phyloP scores from a whole-genome alignment of 176 grass and related monocot species.

The Aegilops longissima region DNA sequence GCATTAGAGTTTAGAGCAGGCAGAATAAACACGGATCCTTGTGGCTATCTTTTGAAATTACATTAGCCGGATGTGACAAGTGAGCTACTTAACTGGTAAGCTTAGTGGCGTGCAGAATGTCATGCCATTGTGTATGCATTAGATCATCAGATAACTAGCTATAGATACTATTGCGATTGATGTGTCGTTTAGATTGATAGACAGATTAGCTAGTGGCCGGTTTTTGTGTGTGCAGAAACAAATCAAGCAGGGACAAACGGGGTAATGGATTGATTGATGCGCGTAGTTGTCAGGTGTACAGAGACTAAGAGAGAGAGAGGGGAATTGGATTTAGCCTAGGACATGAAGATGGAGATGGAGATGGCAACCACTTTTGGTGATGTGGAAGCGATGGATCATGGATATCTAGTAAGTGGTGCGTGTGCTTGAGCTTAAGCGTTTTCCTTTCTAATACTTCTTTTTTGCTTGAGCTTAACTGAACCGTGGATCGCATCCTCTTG shows the following conservation, averaged over 20 bases:
- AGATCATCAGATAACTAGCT: not conserved
- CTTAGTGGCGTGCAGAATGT: not conserved
- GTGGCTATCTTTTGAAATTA: not conserved
- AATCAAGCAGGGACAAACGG: not conserved
- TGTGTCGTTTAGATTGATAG: not conserved
- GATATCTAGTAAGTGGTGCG: conserved; percentile 32
- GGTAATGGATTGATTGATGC: not conserved
- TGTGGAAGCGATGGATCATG: not conserved
- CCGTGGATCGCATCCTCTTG: not conserved
- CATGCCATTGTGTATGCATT: too few species aligned
- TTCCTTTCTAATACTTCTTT: not conserved
- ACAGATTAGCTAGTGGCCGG: too few species aligned
- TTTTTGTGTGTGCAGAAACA: not conserved
- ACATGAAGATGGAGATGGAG: not conserved
- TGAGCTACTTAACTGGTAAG: not conserved
- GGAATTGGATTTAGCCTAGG: not conserved
- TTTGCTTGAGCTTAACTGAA: conserved; percentile 14
- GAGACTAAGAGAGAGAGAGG: not conserved
- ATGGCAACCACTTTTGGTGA: not conserved
- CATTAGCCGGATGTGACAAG: not conserved
- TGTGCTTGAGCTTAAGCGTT: conserved; percentile 3
- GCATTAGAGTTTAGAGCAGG: not conserved
- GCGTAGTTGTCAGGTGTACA: not conserved
- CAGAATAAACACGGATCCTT: not conserved
- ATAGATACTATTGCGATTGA: not conserved